These are phyloP conservation scores for Gossypium davidsonii DNA, from an alignment of 441 rosid species.

Conservation along the genomic window DNA sequence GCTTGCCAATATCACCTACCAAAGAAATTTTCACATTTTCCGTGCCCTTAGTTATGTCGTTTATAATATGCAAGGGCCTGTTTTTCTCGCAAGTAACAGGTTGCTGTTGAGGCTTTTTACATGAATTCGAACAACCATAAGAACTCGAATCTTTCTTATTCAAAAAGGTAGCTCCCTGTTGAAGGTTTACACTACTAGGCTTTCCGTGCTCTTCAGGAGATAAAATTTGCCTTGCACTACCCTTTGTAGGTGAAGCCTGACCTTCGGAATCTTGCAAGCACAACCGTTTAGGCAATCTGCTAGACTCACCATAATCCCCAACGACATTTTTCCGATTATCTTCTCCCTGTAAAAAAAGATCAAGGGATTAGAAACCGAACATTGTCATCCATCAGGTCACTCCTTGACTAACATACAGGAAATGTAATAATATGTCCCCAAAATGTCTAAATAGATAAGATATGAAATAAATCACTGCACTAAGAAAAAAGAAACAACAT, in stretches of 20 bases:
- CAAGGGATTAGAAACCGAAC: neutral
- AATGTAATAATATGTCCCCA: neutral
- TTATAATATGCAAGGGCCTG: constrained; percentile 12
- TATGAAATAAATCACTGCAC: neutral
- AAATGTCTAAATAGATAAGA: neutral
- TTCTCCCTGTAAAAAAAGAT: constrained; percentile 7
- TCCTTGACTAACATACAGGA: neutral
- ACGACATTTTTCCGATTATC: neutral
- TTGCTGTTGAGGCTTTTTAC: constrained; percentile 14
- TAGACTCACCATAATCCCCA: constrained; percentile 11
- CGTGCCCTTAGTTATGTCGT: constrained; percentile 56
- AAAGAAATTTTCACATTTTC: constrained; percentile 60
- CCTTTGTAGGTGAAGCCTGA: constrained; percentile 20
- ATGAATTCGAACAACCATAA: constrained; percentile 21
- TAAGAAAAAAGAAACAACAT: neutral
- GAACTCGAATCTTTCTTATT: constrained; percentile 22
- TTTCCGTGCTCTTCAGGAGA: constrained; percentile 15
- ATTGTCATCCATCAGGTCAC: neutral
- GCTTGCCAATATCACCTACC: constrained; percentile 44
- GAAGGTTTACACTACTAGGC: neutral
- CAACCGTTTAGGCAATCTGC: constrained; percentile 27
- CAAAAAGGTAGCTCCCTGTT: constrained; percentile 2
- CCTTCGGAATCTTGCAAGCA: constrained; percentile 20
- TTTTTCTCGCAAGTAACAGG: constrained; percentile 20
- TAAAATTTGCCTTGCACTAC: constrained; percentile 10